Evolutionary conservation across 1,284 basidiomycete species (phyloP).

Genomic region (Microbotryomycetes sp.): DNA sequence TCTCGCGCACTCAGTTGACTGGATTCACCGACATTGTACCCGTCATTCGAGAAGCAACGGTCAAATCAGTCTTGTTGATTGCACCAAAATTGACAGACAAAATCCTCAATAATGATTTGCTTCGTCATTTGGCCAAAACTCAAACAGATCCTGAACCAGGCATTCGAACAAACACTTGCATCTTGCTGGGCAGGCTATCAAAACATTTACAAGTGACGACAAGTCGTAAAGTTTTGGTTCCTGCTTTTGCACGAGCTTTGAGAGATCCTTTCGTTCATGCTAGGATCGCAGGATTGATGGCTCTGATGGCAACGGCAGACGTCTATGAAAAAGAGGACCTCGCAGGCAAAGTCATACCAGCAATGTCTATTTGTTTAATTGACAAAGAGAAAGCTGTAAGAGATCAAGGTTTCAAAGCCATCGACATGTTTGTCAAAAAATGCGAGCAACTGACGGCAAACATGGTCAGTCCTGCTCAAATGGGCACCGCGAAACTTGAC

Average conservation of each 20-base stretch:
- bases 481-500: not conserved
- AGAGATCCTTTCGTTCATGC: slow-evolving; percentile 91
- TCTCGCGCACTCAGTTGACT: slow-evolving; percentile 53
- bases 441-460: slow-evolving; percentile 68
- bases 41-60: slow-evolving; percentile 87
- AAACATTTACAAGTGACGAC: slow-evolving; percentile 79
- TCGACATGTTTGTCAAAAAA: slow-evolving; percentile 75
- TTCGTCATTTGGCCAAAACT: slow-evolving; percentile 84
- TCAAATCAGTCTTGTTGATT: slow-evolving; percentile 77
- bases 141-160: slow-evolving; percentile 89
- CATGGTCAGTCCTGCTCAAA: slow-evolving; percentile 60
- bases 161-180: slow-evolving; percentile 96
- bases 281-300: slow-evolving; percentile 89
- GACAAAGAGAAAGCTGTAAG: slow-evolving; percentile 78
- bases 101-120: slow-evolving; percentile 91
- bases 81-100: slow-evolving; percentile 85
- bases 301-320: slow-evolving; percentile 89
- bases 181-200: slow-evolving; percentile 84
- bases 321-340: slow-evolving; percentile 82
- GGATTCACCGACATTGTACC: slow-evolving; percentile 93
- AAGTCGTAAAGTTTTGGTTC: slow-evolving; percentile 88
- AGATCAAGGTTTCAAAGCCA: slow-evolving; percentile 88
- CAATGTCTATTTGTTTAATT: slow-evolving; percentile 67
- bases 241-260: slow-evolving; percentile 83
- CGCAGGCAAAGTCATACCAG: slow-evolving; percentile 81